These are phyloP conservation scores for Phytophthora pinifolia DNA, from an alignment of 352 stramenopile genomes.

Conservation along the genomic window DNA sequence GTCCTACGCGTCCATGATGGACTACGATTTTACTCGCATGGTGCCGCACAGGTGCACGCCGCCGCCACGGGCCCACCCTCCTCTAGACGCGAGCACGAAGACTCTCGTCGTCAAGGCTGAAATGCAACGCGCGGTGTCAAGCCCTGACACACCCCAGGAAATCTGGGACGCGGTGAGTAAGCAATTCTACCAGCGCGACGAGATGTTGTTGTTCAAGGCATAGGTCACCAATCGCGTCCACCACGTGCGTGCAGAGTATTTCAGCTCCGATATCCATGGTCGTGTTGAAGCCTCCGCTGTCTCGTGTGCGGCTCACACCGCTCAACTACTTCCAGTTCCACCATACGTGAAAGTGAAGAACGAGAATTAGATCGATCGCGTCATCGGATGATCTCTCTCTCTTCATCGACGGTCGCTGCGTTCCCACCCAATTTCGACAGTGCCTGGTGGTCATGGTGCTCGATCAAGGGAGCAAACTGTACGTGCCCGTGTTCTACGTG, in stretches of 20 bases:
- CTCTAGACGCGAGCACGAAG: neutral
- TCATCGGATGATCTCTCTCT: slow-evolving; percentile 10
- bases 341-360: slow-evolving; percentile 4
- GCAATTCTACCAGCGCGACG: slow-evolving; percentile 6
- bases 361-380: neutral
- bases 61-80: too few relatives aligned
- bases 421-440: slow-evolving; percentile 5
- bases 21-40: slow-evolving; percentile 9
- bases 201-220: neutral
- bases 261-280: slow-evolving; percentile 3
- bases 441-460: slow-evolving; percentile 14
- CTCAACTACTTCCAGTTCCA: too few relatives aligned
- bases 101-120: neutral
- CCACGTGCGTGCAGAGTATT: slow-evolving; percentile 2
- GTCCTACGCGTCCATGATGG: slow-evolving; percentile 7
- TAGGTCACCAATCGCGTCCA: slow-evolving; percentile 8
- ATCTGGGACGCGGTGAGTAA: slow-evolving; percentile 5
- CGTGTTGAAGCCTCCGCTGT: slow-evolving; percentile 5
- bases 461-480: slow-evolving; percentile 6
- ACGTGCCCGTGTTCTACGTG: slow-evolving; percentile 4
- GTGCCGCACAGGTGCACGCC: slow-evolving; percentile 1
- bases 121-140: slow-evolving; percentile 6
- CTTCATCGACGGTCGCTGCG: slow-evolving; percentile 4
- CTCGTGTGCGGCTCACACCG: too few relatives aligned
- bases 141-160: slow-evolving; percentile 4